Conservation (phyloP, 2,329 filamentous ascomycete species). For the Cytospora piceae region DNA sequence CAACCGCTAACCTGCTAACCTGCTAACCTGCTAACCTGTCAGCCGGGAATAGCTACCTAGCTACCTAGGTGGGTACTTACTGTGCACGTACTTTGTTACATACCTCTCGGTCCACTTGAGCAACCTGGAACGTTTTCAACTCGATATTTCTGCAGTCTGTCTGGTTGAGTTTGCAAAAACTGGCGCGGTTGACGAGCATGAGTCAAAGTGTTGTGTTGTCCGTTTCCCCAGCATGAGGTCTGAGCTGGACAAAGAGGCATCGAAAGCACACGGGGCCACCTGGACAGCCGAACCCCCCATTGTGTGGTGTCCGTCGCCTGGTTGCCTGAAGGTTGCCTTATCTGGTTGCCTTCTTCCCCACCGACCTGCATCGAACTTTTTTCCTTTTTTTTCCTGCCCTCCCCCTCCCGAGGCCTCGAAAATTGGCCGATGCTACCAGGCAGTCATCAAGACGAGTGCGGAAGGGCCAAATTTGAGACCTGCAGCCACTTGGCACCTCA, state of each 20-base stretch:
- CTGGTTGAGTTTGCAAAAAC: not conserved
- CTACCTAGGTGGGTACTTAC: no score
- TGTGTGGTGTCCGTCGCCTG: not conserved
- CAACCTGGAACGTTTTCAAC: no score
- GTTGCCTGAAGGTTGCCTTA: not conserved
- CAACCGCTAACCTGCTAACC: no score
- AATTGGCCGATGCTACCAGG: not conserved
- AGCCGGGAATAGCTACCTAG: no score
- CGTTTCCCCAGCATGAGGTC: not conserved
- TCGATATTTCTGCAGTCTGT: no score
- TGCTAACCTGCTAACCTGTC: no score
- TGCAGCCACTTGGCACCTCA: not conserved
- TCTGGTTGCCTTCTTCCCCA: slow-evolving; percentile 1
- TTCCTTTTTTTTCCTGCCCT: not conserved
- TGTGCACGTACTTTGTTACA: no score
- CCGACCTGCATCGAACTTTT: not conserved
- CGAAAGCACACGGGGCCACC: no score
- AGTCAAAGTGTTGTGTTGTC: not conserved
- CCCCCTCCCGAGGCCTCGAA: not conserved
- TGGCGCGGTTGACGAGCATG: not conserved
- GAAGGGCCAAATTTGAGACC: not conserved
- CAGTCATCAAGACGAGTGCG: not conserved
- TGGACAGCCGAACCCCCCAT: not conserved
- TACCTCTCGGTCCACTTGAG: no score
- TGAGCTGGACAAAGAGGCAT: not conserved